These are phyloP conservation scores for Raphanus hybrid DNA, from an alignment of 441 rosid genomes.

Conservation along the genomic window DNA sequence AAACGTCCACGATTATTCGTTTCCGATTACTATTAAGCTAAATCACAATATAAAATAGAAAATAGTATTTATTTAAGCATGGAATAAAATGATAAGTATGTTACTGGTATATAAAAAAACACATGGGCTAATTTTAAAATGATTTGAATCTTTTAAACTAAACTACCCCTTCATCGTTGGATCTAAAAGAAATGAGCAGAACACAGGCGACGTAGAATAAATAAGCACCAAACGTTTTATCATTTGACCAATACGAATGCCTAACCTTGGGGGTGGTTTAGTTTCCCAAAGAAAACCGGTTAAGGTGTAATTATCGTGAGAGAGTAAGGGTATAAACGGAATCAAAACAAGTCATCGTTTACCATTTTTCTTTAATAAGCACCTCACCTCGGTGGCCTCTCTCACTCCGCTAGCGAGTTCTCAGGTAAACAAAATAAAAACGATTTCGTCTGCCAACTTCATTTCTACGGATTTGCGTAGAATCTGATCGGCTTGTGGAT, in stretches of 20 bases:
- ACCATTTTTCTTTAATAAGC: conserved; percentile 27
- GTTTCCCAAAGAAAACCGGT: conserved; percentile 23
- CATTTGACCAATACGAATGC: neutral
- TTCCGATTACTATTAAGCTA: neutral
- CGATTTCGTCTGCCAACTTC: neutral
- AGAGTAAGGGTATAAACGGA: neutral
- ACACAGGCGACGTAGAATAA: conserved; percentile 13
- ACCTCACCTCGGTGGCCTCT: conserved; percentile 45
- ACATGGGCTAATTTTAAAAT: neutral
- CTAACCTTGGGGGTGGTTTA: conserved; percentile 4
- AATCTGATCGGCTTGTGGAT: conserved; percentile 19
- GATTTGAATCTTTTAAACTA: neutral
- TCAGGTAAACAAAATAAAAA: neutral
- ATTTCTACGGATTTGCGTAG: conserved; percentile 31
- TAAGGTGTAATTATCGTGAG: neutral
- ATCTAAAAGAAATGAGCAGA: neutral
- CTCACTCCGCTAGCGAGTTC: conserved; percentile 36
- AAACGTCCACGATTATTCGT: neutral
- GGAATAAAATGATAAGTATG: neutral
- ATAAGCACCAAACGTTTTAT: neutral
- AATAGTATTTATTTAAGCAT: neutral
- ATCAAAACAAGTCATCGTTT: conserved; percentile 29
- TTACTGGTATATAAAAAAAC: neutral
- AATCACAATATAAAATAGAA: neutral
- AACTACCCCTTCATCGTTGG: neutral